A percentile compares a stretch with the other conserved stretches of the same genome.
Evolutionary conservation across 345 rosid species (phyloP).

Genomic region (Brassica incana): DNA sequence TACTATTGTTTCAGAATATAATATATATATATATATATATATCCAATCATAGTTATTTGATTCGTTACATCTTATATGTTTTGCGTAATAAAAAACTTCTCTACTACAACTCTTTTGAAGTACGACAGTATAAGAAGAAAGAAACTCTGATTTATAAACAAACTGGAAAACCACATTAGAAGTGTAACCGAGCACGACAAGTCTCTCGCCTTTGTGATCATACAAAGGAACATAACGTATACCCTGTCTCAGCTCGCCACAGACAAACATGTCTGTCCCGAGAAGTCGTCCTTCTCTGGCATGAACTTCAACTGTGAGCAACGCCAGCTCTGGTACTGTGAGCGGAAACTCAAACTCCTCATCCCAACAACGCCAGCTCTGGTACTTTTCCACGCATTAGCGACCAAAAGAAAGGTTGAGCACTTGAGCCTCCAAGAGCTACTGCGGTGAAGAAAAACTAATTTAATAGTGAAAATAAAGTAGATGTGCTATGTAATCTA

Average conservation of each 20-base stretch:
- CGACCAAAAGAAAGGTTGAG: neutral
- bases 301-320: conserved; percentile 67
- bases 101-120: neutral
- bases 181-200: conserved; percentile 46
- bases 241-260: conserved; percentile 61
- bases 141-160: neutral
- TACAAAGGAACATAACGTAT: conserved; percentile 63
- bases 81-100: neutral
- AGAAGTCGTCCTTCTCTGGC: conserved; percentile 68
- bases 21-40: neutral
- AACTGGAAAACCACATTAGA: conserved; percentile 56
- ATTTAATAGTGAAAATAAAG: neutral
- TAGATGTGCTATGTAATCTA: neutral
- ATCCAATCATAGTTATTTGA: neutral
- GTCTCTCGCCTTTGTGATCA: conserved; percentile 53
- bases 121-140: neutral
- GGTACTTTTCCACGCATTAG: neutral
- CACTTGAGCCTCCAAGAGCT: neutral
- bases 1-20: neutral
- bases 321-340: conserved; percentile 64
- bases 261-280: conserved; percentile 72
- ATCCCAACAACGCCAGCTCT: conserved; percentile 40
- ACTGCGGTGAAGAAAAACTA: neutral
- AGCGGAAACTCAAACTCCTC: conserved; percentile 64
- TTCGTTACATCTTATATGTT: neutral